Evolutionary conservation across 768 basidiomycete genomes (phyloP).

Genomic region (Pleurotus citrinopileatus): DNA sequence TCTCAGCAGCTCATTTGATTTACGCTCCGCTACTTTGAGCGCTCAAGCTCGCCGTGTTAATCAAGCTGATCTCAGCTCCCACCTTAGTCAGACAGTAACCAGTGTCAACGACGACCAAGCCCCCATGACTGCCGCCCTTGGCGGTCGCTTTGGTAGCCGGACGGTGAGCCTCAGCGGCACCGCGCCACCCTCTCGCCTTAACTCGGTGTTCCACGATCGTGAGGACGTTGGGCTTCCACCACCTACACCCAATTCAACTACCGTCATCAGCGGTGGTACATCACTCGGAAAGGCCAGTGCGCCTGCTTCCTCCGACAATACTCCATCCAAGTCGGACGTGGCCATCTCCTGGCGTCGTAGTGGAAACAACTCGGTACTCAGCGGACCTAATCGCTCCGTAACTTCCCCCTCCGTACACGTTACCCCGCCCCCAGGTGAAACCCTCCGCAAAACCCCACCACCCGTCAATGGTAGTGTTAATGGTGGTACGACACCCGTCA

Average conservation of each 20-base stretch:
- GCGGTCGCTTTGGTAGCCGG: slow-evolving; percentile 75
- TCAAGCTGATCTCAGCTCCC: slow-evolving; percentile 65
- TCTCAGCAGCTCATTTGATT: slow-evolving; percentile 58
- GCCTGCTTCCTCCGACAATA: slow-evolving; percentile 21
- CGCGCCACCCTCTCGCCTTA: slow-evolving; percentile 14
- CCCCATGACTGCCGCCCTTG: slow-evolving; percentile 80
- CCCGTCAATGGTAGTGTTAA: slow-evolving; percentile 16
- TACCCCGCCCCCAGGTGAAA: slow-evolving; percentile 67
- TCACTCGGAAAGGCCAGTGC: slow-evolving; percentile 53
- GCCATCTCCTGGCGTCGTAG: slow-evolving; percentile 81
- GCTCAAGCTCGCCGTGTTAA: slow-evolving; percentile 64
- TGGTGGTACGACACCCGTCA: slow-evolving; percentile 20
- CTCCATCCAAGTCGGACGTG: slow-evolving; percentile 78
- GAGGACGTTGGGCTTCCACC: slow-evolving; percentile 45
- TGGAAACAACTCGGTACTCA: slow-evolving; percentile 70
- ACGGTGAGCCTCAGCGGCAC: slow-evolving; percentile 39
- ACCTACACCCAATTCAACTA: slow-evolving; percentile 59
- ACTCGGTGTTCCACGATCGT: slow-evolving; percentile 32
- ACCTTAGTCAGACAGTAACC: slow-evolving; percentile 43
- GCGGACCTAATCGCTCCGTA: slow-evolving; percentile 53
- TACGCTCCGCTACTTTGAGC: slow-evolving; percentile 51
- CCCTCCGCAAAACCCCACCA: slow-evolving; percentile 15
- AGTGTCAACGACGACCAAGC: slow-evolving; percentile 49
- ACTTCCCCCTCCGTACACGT: slow-evolving; percentile 68
- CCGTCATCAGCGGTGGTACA: slow-evolving; percentile 70